Percentiles rank a stretch among this genome's conserved stretches.
Evolutionary conservation across 345 rosid genomes (phyloP).

Genomic region (Melastoma malabathricum): DNA sequence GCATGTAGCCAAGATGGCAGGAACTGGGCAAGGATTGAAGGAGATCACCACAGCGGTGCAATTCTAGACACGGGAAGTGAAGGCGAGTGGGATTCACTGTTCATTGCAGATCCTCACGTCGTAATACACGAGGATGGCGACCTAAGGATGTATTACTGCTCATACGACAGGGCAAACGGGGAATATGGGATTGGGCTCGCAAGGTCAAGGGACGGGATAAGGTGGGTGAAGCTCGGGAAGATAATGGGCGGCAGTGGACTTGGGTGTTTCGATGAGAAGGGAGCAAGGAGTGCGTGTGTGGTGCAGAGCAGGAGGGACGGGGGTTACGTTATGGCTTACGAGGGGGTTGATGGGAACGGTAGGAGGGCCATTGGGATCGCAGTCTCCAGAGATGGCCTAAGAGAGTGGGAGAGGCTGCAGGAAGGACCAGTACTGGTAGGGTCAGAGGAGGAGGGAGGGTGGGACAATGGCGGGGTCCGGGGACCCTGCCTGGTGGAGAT

Average conservation of each 20-base stretch:
- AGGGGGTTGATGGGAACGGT: conserved; percentile 41
- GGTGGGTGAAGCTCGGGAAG: conserved; percentile 64
- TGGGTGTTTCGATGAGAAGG: conserved; percentile 41
- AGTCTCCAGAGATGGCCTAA: conserved; percentile 45
- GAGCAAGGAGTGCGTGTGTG: conserved; percentile 44
- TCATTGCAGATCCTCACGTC: conserved; percentile 58
- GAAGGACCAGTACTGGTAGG: conserved; percentile 28
- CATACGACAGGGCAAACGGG: conserved; percentile 39
- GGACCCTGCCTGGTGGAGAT: conserved; percentile 55
- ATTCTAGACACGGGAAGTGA: conserved; percentile 63
- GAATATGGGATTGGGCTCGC: conserved; percentile 53
- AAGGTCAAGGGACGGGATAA: conserved; percentile 77
- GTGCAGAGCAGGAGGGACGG: conserved; percentile 46
- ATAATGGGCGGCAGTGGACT: conserved; percentile 38
- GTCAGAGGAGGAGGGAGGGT: conserved; percentile 23
- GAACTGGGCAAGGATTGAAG: conserved; percentile 88
- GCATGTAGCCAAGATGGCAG: conserved; percentile 83
- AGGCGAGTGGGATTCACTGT: conserved; percentile 69
- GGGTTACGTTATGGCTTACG: conserved; percentile 57
- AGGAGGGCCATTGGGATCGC: conserved; percentile 48
- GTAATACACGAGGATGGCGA: conserved; percentile 55
- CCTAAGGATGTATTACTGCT: conserved; percentile 73
- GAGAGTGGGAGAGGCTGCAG: conserved; percentile 38
- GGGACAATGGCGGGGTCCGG: conserved; percentile 63
- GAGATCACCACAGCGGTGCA: conserved; percentile 75